Percentiles rank a stretch among this genome's conserved stretches.
These are phyloP conservation scores for Juglanconis juglandina DNA, from an alignment of 2,329 filamentous ascomycete species.

Conservation along the genomic window DNA sequence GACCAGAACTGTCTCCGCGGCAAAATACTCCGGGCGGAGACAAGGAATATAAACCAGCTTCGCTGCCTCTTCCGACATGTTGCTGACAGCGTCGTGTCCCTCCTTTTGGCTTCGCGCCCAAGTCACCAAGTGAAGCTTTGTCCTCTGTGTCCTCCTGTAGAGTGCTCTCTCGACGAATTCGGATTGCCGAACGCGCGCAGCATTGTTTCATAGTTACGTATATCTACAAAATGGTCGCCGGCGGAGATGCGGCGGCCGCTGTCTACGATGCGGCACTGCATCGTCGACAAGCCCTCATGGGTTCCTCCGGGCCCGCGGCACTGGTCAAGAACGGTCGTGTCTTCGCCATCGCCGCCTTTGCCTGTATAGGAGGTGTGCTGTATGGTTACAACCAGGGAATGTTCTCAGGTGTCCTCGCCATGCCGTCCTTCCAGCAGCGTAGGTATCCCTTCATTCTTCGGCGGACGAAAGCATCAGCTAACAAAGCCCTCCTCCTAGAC, in stretches of 20 bases:
- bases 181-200: not conserved
- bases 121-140: not conserved
- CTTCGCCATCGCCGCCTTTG: constrained; percentile 58
- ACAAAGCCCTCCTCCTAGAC: constrained; percentile 32
- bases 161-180: not conserved
- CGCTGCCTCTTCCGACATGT: not conserved
- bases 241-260: constrained; percentile 25
- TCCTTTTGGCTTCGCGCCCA: not conserved
- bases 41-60: not conserved
- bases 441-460: constrained; percentile 23
- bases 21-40: not conserved
- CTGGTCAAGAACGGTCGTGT: constrained; percentile 59
- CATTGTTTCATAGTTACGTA: too few relatives aligned
- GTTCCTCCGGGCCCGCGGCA: constrained; percentile 47
- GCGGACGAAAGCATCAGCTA: not conserved
- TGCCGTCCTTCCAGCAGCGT: constrained; percentile 52
- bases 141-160: not conserved
- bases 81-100: not conserved
- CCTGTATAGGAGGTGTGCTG: constrained; percentile 59
- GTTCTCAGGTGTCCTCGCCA: constrained; percentile 65
- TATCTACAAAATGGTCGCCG: constrained; percentile 38
- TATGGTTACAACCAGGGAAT: constrained; percentile 77
- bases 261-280: constrained; percentile 51
- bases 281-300: constrained; percentile 52
- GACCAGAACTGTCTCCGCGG: not conserved